A percentile compares a stretch with the other conserved stretches of the same genome.
Evolutionary conservation across 1,139 yeast species (phyloP).

Genomic region (Debaryomyces psychrophilus): DNA sequence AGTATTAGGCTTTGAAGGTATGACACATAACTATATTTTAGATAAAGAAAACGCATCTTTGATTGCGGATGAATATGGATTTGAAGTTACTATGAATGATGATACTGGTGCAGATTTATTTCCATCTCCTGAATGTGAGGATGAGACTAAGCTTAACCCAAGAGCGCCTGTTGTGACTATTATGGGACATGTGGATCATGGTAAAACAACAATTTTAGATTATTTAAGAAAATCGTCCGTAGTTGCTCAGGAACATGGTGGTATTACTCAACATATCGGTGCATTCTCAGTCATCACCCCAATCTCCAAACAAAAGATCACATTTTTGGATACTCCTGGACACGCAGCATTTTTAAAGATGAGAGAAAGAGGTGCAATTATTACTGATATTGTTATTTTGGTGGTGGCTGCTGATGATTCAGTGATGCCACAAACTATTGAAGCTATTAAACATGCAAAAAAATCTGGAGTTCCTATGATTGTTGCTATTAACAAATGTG

Average conservation of each 20-base stretch:
- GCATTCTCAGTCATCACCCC: constrained; percentile 89
- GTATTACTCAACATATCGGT: constrained; percentile 97
- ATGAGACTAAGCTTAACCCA: constrained; percentile 51
- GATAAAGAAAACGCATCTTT: constrained; percentile 85
- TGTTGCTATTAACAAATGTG: constrained; percentile 93
- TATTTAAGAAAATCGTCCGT: constrained; percentile 80
- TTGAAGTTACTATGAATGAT: constrained; percentile 62
- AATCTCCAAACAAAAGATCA: constrained; percentile 70
- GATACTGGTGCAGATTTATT: constrained; percentile 67
- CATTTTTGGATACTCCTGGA: constrained; percentile 96
- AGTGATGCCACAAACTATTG: constrained; percentile 96
- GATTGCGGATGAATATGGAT: constrained; percentile 88
- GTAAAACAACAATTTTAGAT: constrained; percentile 93
- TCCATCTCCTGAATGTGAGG: constrained; percentile 41
- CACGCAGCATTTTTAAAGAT: constrained; percentile 95
- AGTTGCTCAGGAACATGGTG: constrained; percentile 88
- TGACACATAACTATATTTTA: constrained; percentile 75
- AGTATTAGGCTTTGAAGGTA: constrained; percentile 74
- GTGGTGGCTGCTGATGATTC: constrained; percentile 99
- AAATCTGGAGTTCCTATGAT: constrained; percentile 82
- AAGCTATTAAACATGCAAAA: constrained; percentile 92
- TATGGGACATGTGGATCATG: constrained; percentile 99
- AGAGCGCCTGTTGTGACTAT: constrained; percentile 95
- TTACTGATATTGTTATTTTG: constrained; percentile 87
- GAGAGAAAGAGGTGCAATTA: constrained; percentile 95